Conservation (phyloP, 2,329 filamentous ascomycete genomes). For the Didymellaceae sp. region DNA sequence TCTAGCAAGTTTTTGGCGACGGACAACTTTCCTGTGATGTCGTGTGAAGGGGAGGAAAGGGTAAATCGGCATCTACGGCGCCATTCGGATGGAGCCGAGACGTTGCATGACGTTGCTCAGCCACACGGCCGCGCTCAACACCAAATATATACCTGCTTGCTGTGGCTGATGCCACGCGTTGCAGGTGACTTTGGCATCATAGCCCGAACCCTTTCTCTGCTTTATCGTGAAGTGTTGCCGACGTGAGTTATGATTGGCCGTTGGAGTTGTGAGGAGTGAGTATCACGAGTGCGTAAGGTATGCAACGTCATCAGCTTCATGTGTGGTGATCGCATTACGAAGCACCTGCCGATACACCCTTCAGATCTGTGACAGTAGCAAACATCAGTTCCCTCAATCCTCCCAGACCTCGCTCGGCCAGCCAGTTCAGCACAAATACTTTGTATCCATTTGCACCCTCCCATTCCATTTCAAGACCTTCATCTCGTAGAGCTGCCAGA, state of each 20-base stretch:
- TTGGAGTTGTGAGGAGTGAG: too few relatives aligned
- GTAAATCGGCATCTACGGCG: conserved; percentile 14
- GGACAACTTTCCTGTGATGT: conserved; percentile 1
- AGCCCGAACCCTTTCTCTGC: background rate
- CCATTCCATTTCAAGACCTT: conserved; percentile 73
- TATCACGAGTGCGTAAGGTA: background rate
- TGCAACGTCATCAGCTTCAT: background rate
- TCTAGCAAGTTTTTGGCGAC: background rate
- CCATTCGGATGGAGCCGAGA: conserved; percentile 9
- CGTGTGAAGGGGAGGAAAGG: conserved; percentile 4
- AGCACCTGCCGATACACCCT: background rate
- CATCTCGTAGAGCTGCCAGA: conserved; percentile 67
- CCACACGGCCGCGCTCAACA: conserved; percentile 7
- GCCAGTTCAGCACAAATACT: conserved; percentile 71
- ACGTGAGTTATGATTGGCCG: too few relatives aligned
- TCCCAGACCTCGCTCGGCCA: conserved; percentile 67
- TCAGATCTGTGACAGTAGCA: conserved; percentile 79
- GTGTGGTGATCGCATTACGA: background rate
- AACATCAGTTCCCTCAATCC: conserved; percentile 77
- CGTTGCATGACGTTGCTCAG: conserved; percentile 17
- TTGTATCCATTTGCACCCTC: conserved; percentile 79
- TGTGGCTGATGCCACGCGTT: conserved; percentile 15
- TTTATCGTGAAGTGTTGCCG: background rate
- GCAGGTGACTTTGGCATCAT: background rate
- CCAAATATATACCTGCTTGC: conserved; percentile 12